Evolutionary conservation across 2,329 filamentous ascomycete species (phyloP).

Genomic region (Botryosphaeria agaves): DNA sequence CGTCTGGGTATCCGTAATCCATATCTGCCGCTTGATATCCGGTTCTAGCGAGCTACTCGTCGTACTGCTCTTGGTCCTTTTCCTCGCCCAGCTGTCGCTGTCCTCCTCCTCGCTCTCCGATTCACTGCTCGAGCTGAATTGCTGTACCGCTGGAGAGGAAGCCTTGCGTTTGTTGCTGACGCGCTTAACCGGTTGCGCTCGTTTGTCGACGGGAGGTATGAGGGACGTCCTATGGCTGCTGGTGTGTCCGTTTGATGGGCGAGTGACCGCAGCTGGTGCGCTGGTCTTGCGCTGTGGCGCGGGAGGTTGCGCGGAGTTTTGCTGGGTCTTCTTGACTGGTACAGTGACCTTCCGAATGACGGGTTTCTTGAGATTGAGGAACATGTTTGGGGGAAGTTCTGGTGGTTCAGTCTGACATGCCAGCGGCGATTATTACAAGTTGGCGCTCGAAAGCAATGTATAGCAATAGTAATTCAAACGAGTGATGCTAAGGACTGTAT

Average conservation of each 20-base stretch:
- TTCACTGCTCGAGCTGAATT: conserved; percentile 2
- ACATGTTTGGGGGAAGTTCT: too few species aligned
- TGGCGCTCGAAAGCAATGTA: too few species aligned
- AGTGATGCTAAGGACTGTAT: too few species aligned
- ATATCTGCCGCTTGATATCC: conserved; percentile 12
- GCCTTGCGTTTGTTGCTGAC: conserved; percentile 1
- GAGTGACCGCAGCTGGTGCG: not conserved
- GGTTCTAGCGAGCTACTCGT: conserved; percentile 18
- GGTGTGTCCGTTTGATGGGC: not conserved
- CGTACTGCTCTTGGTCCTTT: conserved; percentile 12
- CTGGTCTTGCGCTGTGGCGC: not conserved
- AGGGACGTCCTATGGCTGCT: too few species aligned
- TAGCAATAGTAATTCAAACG: too few species aligned
- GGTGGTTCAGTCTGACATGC: too few species aligned
- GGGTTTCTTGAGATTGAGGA: too few species aligned
- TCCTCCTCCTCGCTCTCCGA: not conserved
- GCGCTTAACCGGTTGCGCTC: not conserved
- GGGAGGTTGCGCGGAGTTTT: not conserved
- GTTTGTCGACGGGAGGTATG: too few species aligned
- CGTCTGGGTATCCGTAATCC: conserved; percentile 8
- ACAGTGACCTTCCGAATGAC: not conserved
- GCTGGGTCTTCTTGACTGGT: not conserved
- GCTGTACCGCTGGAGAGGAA: not conserved
- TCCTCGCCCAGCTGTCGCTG: conserved; percentile 7
- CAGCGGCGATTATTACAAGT: too few species aligned